These are phyloP conservation scores for Neocatenulostroma microsporum DNA, from an alignment of 2,329 filamentous ascomycete genomes.

Conservation along the genomic window DNA sequence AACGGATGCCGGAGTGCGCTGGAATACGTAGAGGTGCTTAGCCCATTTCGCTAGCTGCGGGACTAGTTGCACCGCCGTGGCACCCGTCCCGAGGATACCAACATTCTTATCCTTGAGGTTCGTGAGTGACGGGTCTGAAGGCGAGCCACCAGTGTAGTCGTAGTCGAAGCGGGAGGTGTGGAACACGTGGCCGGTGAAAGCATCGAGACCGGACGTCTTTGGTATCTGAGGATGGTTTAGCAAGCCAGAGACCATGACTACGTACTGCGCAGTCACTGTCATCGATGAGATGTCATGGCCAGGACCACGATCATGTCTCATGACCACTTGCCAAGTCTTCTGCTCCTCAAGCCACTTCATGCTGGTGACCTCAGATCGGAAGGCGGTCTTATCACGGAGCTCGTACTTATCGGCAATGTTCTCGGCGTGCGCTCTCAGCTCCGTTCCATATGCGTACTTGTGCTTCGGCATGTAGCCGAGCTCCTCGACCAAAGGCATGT, in stretches of 20 bases:
- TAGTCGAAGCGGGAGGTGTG: slow-evolving; percentile 43
- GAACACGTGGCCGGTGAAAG: slow-evolving; percentile 36
- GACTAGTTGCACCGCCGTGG: slow-evolving; percentile 36
- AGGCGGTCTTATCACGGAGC: slow-evolving; percentile 38
- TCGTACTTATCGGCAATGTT: slow-evolving; percentile 29
- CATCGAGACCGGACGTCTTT: too few relatives aligned
- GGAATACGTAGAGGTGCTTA: slow-evolving; percentile 36
- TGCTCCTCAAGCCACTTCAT: too few relatives aligned
- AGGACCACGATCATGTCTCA: too few relatives aligned
- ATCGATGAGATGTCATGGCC: too few relatives aligned
- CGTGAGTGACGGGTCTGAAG: slow-evolving; percentile 22
- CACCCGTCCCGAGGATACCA: slow-evolving; percentile 39
- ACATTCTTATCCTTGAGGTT: slow-evolving; percentile 37
- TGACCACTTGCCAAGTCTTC: too few relatives aligned
- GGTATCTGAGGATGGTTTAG: too few relatives aligned
- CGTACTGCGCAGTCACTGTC: too few relatives aligned
- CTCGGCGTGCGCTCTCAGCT: slow-evolving; percentile 42
- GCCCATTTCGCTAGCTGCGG: slow-evolving; percentile 34
- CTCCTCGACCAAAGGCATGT: slow-evolving; percentile 54
- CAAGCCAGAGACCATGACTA: too few relatives aligned
- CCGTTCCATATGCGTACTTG: slow-evolving; percentile 39
- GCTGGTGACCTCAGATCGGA: slow-evolving; percentile 42
- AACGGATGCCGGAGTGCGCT: slow-evolving; percentile 36
- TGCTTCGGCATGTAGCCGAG: slow-evolving; percentile 50
- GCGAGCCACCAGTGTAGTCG: slow-evolving; percentile 33